phyloP scores from a whole-genome alignment of 2,329 filamentous ascomycete species.

The Thermothelomyces thermophilus region DNA sequence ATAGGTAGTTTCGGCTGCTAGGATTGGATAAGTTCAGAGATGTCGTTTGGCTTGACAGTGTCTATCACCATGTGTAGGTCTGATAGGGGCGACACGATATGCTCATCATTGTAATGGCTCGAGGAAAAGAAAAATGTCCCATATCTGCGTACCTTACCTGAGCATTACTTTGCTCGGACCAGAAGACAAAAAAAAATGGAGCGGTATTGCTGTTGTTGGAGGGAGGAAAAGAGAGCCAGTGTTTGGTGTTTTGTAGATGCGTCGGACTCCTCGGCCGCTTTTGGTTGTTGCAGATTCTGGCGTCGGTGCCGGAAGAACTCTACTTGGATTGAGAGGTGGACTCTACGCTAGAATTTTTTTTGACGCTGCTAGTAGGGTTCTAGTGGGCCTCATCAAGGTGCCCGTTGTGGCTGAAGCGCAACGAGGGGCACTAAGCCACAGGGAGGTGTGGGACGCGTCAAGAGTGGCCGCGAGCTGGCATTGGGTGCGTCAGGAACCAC shows the following conservation, averaged over 20 bases:
- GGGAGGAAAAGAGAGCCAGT: background rate
- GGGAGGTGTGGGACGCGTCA: constrained; percentile 4
- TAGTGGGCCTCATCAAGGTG: background rate
- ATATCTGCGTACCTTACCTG: constrained; percentile 20
- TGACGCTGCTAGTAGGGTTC: background rate
- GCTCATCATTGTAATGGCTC: constrained; percentile 43
- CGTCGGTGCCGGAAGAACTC: constrained; percentile 20
- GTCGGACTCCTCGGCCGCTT: background rate
- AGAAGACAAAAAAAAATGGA: background rate
- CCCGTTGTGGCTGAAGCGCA: constrained; percentile 7
- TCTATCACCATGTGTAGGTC: constrained; percentile 50
- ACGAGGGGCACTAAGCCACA: constrained; percentile 13
- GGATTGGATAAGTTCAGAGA: constrained; percentile 31
- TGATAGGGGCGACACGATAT: constrained; percentile 53
- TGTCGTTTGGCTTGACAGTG: constrained; percentile 46
- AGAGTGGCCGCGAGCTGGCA: constrained; percentile 4
- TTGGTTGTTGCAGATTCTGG: background rate
- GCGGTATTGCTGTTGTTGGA: background rate
- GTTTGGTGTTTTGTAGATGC: background rate
- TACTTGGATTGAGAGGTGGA: background rate
- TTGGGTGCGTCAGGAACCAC: constrained; percentile 12
- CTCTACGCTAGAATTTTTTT: constrained; percentile 5
- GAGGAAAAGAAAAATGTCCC: background rate
- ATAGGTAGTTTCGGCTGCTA: background rate
- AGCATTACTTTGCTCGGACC: background rate